Percentiles rank a stretch among this genome's conserved stretches.
Evolutionary conservation across 2,329 filamentous ascomycete genomes (phyloP).

Genomic region (Alternaria rosae): DNA sequence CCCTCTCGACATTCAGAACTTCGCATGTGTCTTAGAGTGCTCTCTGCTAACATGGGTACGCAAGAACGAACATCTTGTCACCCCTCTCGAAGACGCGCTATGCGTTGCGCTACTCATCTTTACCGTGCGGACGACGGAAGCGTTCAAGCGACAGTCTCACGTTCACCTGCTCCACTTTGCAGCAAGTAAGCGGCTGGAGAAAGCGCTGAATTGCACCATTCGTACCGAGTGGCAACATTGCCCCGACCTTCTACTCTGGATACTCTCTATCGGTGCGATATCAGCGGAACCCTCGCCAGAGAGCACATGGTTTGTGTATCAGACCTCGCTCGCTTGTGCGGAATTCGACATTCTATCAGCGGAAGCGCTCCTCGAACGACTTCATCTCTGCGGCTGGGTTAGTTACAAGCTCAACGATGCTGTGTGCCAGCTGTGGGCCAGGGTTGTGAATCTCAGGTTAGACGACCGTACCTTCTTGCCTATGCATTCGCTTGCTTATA

Average conservation of each 20-base stretch:
- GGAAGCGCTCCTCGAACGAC: slow-evolving; percentile 34
- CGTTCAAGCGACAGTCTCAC: slow-evolving; percentile 35
- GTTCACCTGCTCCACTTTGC: slow-evolving; percentile 40
- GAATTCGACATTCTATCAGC: slow-evolving; percentile 41
- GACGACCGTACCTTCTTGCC: slow-evolving; percentile 38
- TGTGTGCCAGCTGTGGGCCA: slow-evolving; percentile 40
- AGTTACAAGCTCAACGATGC: slow-evolving; percentile 47
- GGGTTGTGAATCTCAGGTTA: slow-evolving; percentile 47
- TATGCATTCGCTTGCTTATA: slow-evolving; percentile 43
- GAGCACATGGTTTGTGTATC: slow-evolving; percentile 43
- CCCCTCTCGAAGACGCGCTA: slow-evolving; percentile 45
- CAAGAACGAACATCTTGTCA: slow-evolving; percentile 33
- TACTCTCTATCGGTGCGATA: slow-evolving; percentile 46
- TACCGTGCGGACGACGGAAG: slow-evolving; percentile 46
- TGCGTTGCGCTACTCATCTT: slow-evolving; percentile 49
- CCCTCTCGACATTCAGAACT: slow-evolving; percentile 49
- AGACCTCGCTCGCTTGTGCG: slow-evolving; percentile 41
- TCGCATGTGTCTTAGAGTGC: slow-evolving; percentile 44
- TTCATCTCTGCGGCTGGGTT: slow-evolving; percentile 49
- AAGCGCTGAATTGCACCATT: slow-evolving; percentile 45
- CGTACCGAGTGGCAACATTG: slow-evolving; percentile 40
- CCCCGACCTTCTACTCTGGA: slow-evolving; percentile 49
- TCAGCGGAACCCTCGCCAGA: slow-evolving; percentile 43
- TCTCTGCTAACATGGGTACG: slow-evolving; percentile 43
- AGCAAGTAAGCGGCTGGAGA: slow-evolving; percentile 44